A percentile compares a stretch with the other conserved stretches of the same genome.
phyloP scores from a whole-genome alignment of 1,284 basidiomycete species.

The Ceratobasidium sp. region DNA sequence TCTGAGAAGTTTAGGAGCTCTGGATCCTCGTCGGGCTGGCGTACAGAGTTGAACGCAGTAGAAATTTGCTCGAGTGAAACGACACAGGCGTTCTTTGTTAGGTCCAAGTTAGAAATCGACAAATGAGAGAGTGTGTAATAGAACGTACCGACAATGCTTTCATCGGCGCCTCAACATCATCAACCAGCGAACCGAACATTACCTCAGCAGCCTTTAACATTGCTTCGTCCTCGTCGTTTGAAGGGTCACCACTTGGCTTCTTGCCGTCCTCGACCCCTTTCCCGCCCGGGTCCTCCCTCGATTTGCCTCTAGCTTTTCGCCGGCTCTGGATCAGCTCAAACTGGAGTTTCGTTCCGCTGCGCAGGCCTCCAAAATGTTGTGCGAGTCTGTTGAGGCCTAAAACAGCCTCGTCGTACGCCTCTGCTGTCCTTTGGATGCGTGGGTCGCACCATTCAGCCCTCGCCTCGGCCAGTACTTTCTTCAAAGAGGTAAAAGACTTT shows the following conservation, averaged over 20 bases:
- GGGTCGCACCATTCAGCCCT: constrained; percentile 80
- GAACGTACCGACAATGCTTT: constrained; percentile 78
- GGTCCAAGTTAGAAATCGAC: not conserved
- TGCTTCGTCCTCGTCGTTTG: constrained; percentile 60
- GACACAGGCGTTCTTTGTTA: constrained; percentile 69
- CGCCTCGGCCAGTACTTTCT: constrained; percentile 86
- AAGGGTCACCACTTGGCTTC: constrained; percentile 48
- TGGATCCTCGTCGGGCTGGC: constrained; percentile 42
- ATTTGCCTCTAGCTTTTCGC: constrained; percentile 64
- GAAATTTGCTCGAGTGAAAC: constrained; percentile 71
- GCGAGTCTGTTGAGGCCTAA: constrained; percentile 87
- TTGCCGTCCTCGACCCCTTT: constrained; percentile 52
- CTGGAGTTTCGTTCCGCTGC: constrained; percentile 86
- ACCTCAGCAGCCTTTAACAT: constrained; percentile 75
- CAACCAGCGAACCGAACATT: constrained; percentile 86
- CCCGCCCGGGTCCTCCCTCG: constrained; percentile 54
- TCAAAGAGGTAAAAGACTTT: constrained; percentile 86
- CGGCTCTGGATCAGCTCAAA: constrained; percentile 74
- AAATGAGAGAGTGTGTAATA: not conserved
- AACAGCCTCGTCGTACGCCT: constrained; percentile 87
- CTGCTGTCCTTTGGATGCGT: constrained; percentile 56
- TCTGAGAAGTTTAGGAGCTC: constrained; percentile 68
- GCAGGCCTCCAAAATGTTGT: constrained; percentile 89
- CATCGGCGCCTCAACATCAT: constrained; percentile 84
- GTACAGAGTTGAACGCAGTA: constrained; percentile 65